Evolutionary conservation across 768 basidiomycete genomes (phyloP), one percentile per base, ranked within the genome.

Genomic region (Cyclocybe aegerita): DNA sequence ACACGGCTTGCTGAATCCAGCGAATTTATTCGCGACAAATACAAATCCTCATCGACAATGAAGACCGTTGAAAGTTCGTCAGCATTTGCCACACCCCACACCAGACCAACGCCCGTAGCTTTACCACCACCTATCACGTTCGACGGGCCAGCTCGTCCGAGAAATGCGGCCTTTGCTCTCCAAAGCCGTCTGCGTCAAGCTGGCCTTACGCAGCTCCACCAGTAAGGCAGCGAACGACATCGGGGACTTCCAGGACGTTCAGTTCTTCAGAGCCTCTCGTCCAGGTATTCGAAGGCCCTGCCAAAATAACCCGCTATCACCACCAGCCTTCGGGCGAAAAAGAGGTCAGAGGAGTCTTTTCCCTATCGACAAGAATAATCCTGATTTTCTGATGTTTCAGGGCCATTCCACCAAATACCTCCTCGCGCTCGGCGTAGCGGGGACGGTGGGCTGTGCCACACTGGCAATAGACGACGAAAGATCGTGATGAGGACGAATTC

Each of bases 231-330:
- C 59, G 55, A 60, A 54, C 23, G 49, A 52, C 39, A 52, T 50
- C 17, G 48, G 45, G 15, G 41, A 48, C n/a, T 42, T 57, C 14
- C 46, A 43, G 45, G 36, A 39, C 39, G 17, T 58, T 51, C 54
- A 61, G 62, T 32, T 57, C 65, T 9, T 64, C 71, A 15, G 67
- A 72, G 33, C 63, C 66, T 11, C 49, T 72, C 16, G 59, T 65
- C 23, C 63, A 71, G 55, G 45, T 75, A 11, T 80, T 79, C 50
- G 77, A 78, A 23, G 78, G 78, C 2, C 79, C 79, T 12, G 76
- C 78, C 4, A 66, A 70, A 11, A 59, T 66, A 14, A 60, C 62
- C 17, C 59, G 63, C 17, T 67, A 65, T 50, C 60, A 63, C 16
- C 64, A 66, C 45, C 55, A 58, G 44, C 46, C 62, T 9, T 54